A percentile compares a stretch with the other conserved stretches of the same genome.
These are phyloP conservation scores for Babesia sp. DNA, from an alignment of 169 alveolate species.

Conservation along the genomic window DNA sequence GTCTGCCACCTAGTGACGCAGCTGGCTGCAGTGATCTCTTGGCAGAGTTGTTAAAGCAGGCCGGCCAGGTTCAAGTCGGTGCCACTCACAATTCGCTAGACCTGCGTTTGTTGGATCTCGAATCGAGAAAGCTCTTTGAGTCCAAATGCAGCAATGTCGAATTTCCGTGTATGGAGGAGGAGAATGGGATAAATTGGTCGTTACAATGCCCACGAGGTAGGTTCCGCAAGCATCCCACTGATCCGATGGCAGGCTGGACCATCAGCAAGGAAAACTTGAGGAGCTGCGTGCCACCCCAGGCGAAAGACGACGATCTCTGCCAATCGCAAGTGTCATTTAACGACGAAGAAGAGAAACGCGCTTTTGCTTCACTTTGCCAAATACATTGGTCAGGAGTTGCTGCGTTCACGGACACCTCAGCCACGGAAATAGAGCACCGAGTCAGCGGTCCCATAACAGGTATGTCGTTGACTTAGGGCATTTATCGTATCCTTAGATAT, in stretches of 20 bases:
- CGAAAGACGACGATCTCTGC: conserved; percentile 53
- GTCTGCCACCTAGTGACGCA: conserved; percentile 31
- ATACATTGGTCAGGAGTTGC: conserved; percentile 37
- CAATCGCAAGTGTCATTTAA: conserved; percentile 18
- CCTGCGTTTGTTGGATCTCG: conserved; percentile 27
- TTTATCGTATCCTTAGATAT: neutral
- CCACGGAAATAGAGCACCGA: neutral
- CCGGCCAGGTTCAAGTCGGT: neutral
- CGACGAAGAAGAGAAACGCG: conserved; percentile 58
- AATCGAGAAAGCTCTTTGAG: conserved; percentile 41
- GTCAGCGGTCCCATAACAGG: conserved; percentile 27
- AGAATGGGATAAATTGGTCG: conserved; percentile 43
- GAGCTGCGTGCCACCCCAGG: conserved; percentile 26
- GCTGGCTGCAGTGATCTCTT: conserved; percentile 11
- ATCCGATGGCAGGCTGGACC: conserved; percentile 10
- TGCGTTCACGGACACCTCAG: neutral
- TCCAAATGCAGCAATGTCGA: conserved; percentile 50
- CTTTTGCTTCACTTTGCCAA: conserved; percentile 54
- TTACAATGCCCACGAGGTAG: conserved; percentile 50
- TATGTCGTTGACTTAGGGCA: neutral
- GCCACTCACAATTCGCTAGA: neutral
- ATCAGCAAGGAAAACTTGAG: conserved; percentile 14
- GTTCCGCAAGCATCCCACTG: neutral
- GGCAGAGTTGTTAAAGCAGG: conserved; percentile 10
- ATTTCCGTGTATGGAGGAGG: conserved; percentile 49